phyloP scores from a whole-genome alignment of 1,139 yeast genomes.

The Sugiyamaella xylanicola region DNA sequence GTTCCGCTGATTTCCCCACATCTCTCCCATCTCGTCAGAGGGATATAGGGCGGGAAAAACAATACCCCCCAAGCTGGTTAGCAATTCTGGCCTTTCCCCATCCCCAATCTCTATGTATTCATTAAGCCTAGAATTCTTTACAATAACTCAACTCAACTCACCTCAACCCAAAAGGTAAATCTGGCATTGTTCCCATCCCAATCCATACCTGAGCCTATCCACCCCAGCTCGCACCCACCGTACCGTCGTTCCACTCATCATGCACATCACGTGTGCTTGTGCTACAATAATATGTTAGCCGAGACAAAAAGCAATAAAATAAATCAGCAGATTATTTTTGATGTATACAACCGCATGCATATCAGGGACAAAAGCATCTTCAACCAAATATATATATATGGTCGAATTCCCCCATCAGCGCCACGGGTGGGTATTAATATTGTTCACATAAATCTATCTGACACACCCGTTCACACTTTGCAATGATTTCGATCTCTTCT shows the following conservation, averaged over 20 bases:
- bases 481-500: constrained; percentile 19
- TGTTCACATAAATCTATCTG: background rate
- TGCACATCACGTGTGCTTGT: constrained; percentile 4
- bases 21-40: too few species aligned
- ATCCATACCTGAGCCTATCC: too few species aligned
- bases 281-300: background rate
- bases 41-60: too few species aligned
- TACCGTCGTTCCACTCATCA: background rate
- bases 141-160: too few species aligned
- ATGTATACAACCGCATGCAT: background rate
- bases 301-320: constrained; percentile 1
- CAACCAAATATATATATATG: background rate
- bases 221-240: background rate
- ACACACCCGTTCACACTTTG: background rate
- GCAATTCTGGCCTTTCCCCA: too few species aligned
- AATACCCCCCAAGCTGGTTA: too few species aligned
- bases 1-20: too few species aligned
- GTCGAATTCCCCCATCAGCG: background rate
- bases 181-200: background rate
- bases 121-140: too few species aligned
- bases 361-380: background rate
- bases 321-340: constrained; percentile 9
- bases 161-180: too few species aligned
- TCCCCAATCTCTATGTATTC: too few species aligned
- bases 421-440: background rate